Conservation (phyloP, 2,329 filamentous ascomycete species). For the Ophiocordyceps sinensis region DNA sequence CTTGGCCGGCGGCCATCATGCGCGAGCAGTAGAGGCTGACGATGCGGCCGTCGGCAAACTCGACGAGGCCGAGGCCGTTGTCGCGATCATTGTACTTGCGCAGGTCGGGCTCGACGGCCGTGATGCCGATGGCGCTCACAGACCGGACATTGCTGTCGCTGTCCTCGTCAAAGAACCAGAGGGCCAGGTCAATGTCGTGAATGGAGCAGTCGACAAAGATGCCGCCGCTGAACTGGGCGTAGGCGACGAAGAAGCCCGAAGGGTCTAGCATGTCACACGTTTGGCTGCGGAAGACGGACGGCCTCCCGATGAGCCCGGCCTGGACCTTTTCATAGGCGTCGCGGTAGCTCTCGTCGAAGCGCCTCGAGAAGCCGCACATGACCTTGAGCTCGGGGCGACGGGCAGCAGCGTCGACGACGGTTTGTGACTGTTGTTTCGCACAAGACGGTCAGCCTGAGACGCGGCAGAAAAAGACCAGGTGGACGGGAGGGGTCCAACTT, state of each 20-base stretch:
- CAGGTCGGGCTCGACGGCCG: constrained; percentile 12
- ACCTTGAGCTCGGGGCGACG: constrained; percentile 46
- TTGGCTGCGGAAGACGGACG: constrained; percentile 47
- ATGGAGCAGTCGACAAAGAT: constrained; percentile 58
- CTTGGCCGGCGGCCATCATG: constrained; percentile 56
- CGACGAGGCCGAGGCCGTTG: constrained; percentile 37
- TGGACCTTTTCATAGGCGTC: constrained; percentile 39
- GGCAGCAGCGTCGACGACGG: constrained; percentile 39
- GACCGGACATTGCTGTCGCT: constrained; percentile 9
- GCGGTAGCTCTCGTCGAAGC: constrained; percentile 50
- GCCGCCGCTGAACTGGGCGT: constrained; percentile 49
- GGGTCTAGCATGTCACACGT: constrained; percentile 54
- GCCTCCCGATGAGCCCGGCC: constrained; percentile 41
- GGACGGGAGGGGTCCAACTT: constrained; percentile 9
- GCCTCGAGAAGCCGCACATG: constrained; percentile 22
- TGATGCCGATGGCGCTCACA: constrained; percentile 14
- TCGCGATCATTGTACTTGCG: constrained; percentile 14
- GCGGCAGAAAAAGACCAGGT: too few relatives aligned
- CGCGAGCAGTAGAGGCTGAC: constrained; percentile 48
- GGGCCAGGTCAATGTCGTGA: constrained; percentile 40
- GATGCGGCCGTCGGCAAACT: constrained; percentile 49
- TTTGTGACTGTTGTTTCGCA: constrained; percentile 30
- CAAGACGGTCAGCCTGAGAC: background rate
- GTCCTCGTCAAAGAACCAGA: constrained; percentile 16
- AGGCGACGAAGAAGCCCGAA: constrained; percentile 51